Conservation (phyloP, 164 flowering plant genomes). For the Vitis riparia region DNA sequence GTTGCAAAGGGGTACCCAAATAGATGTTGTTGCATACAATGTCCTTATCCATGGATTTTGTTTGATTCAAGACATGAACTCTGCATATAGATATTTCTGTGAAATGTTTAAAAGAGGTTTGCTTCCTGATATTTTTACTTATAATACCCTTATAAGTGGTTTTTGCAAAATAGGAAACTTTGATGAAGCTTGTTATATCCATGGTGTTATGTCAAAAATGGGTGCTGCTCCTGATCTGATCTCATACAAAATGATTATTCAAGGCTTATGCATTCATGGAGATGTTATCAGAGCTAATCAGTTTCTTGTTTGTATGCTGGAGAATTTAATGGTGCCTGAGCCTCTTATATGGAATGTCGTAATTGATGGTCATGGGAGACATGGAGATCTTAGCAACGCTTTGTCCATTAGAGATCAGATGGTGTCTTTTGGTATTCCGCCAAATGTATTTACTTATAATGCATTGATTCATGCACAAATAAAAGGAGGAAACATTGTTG, state of each 20-base stretch:
- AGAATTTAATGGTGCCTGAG: constrained; percentile 47
- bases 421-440: constrained; percentile 47
- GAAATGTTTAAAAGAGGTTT: constrained; percentile 66
- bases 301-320: constrained; percentile 48
- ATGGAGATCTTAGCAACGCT: constrained; percentile 47
- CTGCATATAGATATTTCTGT: constrained; percentile 40
- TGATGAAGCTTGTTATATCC: constrained; percentile 54
- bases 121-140: constrained; percentile 61
- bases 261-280: constrained; percentile 55
- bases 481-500: constrained; percentile 40
- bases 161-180: constrained; percentile 58
- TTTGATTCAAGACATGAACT: constrained; percentile 25
- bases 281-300: constrained; percentile 44
- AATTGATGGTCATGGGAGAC: constrained; percentile 60
- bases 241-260: constrained; percentile 60
- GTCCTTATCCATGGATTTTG: constrained; percentile 64
- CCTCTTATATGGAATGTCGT: constrained; percentile 68
- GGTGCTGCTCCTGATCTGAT: constrained; percentile 68
- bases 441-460: constrained; percentile 73
- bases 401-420: constrained; percentile 47
- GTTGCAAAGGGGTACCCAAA: constrained; percentile 22
- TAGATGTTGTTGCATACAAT: constrained; percentile 67
- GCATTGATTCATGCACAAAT: constrained; percentile 54
- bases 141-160: constrained; percentile 56
- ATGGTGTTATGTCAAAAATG: constrained; percentile 41